Conservation (phyloP, 148 eudicot species). For the Rhododendron kiyosumense region DNA sequence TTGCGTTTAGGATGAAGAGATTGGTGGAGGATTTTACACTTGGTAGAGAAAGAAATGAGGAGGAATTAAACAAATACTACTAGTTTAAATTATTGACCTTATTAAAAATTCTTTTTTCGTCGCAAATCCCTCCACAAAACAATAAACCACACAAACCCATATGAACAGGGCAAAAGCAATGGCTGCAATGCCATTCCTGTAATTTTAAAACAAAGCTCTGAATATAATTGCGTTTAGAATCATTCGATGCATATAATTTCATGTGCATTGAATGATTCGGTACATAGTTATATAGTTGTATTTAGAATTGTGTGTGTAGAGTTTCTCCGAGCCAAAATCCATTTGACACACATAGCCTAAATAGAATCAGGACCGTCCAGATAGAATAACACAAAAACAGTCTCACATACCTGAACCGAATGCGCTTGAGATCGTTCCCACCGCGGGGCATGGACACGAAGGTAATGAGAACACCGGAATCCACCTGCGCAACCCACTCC, state of each 20-base stretch:
- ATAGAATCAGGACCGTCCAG: conserved; percentile 3
- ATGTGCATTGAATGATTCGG: not conserved
- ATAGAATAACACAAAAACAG: not conserved
- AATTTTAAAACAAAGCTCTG: too few species aligned
- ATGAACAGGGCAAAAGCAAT: not conserved
- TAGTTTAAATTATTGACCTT: not conserved
- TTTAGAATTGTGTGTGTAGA: too few species aligned
- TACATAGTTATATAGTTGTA: too few species aligned
- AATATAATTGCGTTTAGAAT: too few species aligned
- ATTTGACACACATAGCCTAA: not conserved
- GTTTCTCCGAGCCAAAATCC: not conserved
- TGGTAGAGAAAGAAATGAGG: not conserved
- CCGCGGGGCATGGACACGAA: conserved; percentile 91
- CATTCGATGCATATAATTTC: not conserved
- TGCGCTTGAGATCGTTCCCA: conserved; percentile 91
- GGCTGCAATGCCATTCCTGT: too few species aligned
- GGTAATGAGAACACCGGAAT: conserved; percentile 89
- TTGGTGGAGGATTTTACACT: not conserved
- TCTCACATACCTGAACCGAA: conserved; percentile 69
- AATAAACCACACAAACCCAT: not conserved
- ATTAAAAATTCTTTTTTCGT: not conserved
- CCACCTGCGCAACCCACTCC: conserved; percentile 99
- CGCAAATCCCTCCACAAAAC: not conserved
- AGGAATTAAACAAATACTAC: not conserved
- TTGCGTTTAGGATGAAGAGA: not conserved